These are phyloP conservation scores for Hypocrella siamensis DNA, from an alignment of 2,329 filamentous ascomycete genomes.

Conservation along the genomic window DNA sequence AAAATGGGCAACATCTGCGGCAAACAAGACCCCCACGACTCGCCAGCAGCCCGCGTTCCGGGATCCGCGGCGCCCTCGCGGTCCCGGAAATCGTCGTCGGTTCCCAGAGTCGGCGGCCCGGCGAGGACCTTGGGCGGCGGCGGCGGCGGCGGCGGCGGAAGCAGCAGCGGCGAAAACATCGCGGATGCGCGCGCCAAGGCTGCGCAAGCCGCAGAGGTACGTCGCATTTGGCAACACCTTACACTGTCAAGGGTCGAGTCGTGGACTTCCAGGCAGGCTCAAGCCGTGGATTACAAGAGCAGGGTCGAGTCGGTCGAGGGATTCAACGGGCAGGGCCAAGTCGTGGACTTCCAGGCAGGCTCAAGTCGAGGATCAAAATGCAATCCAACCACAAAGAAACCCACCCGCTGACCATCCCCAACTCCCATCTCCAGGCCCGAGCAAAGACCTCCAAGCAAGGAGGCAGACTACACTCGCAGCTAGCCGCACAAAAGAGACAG, in stretches of 20 bases:
- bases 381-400: neutral
- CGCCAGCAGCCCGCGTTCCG: conserved; percentile 56
- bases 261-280: too few species aligned
- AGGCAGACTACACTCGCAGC: conserved; percentile 53
- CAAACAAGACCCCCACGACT: conserved; percentile 52
- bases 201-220: conserved; percentile 71
- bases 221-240: conserved; percentile 12
- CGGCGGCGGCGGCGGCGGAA: conserved; percentile 8
- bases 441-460: conserved; percentile 39
- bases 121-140: conserved; percentile 49
- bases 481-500: conserved; percentile 63
- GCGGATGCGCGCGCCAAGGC: conserved; percentile 53
- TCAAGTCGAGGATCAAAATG: too few species aligned
- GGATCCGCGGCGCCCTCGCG: conserved; percentile 34
- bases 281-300: too few species aligned
- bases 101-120: conserved; percentile 35
- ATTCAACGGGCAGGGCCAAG: neutral
- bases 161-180: too few species aligned
- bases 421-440: conserved; percentile 38
- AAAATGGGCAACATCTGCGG: conserved; percentile 91
- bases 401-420: neutral
- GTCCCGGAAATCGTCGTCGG: conserved; percentile 30
- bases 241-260: too few species aligned
- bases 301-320: neutral
- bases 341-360: too few species aligned